Percentiles rank a stretch among this genome's conserved stretches.
These are phyloP conservation scores for Blastobotrys serpentis DNA, from an alignment of 1,139 yeast species.

Conservation along the genomic window DNA sequence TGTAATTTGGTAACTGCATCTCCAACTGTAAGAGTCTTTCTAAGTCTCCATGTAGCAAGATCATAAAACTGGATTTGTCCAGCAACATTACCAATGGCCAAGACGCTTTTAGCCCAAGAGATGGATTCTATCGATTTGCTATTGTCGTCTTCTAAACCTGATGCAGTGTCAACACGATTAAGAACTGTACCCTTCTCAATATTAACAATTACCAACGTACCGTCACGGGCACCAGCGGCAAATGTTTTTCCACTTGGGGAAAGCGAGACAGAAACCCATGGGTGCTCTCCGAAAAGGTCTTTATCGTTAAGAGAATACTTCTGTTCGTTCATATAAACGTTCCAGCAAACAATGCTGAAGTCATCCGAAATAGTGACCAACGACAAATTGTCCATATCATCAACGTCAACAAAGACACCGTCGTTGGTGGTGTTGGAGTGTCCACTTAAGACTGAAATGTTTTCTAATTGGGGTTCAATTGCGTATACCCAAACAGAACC, in stretches of 20 bases:
- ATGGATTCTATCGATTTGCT: conserved; percentile 86
- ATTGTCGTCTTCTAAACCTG: conserved; percentile 61
- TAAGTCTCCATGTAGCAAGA: conserved; percentile 79
- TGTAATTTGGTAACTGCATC: conserved; percentile 83
- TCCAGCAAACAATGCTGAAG: conserved; percentile 85
- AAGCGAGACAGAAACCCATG: conserved; percentile 77
- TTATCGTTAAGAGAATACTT: conserved; percentile 58
- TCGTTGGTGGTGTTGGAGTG: conserved; percentile 75
- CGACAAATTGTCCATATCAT: conserved; percentile 58
- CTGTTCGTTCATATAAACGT: conserved; percentile 72
- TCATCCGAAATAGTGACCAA: conserved; percentile 85
- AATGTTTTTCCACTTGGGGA: conserved; percentile 47
- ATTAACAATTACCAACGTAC: conserved; percentile 74
- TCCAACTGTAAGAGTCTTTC: conserved; percentile 64
- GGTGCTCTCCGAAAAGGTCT: conserved; percentile 66
- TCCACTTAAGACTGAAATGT: conserved; percentile 75
- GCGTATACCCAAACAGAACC: conserved; percentile 96
- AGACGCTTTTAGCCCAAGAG: conserved; percentile 68
- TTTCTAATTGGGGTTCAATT: conserved; percentile 56
- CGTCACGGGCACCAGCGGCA: conserved; percentile 84
- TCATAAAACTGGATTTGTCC: conserved; percentile 85
- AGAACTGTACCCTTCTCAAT: conserved; percentile 70
- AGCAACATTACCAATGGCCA: conserved; percentile 87
- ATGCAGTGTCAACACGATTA: conserved; percentile 50
- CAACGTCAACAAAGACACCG: conserved; percentile 68